These are phyloP conservation scores for Cytospora schulzeri DNA, from an alignment of 2,329 filamentous ascomycete genomes.

Conservation along the genomic window DNA sequence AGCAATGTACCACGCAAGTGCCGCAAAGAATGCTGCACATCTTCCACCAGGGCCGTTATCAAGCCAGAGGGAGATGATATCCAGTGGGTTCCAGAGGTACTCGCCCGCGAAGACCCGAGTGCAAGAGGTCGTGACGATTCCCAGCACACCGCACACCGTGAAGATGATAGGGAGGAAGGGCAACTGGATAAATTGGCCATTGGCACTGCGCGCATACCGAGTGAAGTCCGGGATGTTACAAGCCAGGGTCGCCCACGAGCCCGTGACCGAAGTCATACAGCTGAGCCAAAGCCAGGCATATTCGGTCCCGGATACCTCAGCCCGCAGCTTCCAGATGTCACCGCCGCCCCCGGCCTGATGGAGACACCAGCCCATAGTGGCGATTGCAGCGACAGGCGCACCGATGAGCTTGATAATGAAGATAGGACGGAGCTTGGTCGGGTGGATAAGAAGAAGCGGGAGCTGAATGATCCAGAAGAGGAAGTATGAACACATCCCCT, in stretches of 20 bases:
- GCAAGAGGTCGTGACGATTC: slow-evolving; percentile 61
- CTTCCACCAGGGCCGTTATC: slow-evolving; percentile 45
- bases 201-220: slow-evolving; percentile 40
- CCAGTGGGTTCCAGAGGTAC: slow-evolving; percentile 53
- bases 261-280: slow-evolving; percentile 44
- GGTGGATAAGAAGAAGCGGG: slow-evolving; percentile 54
- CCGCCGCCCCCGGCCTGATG: slow-evolving; percentile 56
- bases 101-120: slow-evolving; percentile 54
- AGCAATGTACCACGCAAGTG: slow-evolving; percentile 55
- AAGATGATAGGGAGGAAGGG: slow-evolving; percentile 51
- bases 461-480: slow-evolving; percentile 60
- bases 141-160: slow-evolving; percentile 52
- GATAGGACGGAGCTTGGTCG: slow-evolving; percentile 20
- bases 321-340: slow-evolving; percentile 39
- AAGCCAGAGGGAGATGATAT: slow-evolving; percentile 49
- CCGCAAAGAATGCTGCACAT: slow-evolving; percentile 49
- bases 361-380: slow-evolving; percentile 65
- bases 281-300: slow-evolving; percentile 54
- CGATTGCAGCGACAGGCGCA: slow-evolving; percentile 62
- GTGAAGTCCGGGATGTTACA: slow-evolving; percentile 59
- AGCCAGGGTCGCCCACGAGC: slow-evolving; percentile 46
- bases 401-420: slow-evolving; percentile 53
- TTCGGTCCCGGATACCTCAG: slow-evolving; percentile 43
- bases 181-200: slow-evolving; percentile 45
- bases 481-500: slow-evolving; percentile 51